Conservation (phyloP, 768 basidiomycete genomes). For the Rhodotorula kratochvilovae region DNA sequence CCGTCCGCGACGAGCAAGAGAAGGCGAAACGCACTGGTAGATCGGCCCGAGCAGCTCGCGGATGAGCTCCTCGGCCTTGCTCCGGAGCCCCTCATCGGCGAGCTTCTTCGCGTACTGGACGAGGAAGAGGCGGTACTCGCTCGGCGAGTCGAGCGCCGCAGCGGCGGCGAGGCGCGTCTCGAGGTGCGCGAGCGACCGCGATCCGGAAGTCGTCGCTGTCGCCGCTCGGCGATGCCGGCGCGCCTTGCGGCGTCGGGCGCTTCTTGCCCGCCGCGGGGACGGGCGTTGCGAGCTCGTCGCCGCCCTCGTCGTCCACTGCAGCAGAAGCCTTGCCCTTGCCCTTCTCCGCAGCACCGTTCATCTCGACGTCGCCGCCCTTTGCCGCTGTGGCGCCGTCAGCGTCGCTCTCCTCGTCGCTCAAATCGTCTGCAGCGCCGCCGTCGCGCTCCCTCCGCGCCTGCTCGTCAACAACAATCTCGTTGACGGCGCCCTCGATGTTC, state of each 20-base stretch:
- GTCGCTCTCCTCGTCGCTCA: neutral
- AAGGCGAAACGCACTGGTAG: constrained; percentile 65
- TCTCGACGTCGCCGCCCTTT: constrained; percentile 6
- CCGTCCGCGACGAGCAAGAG: neutral
- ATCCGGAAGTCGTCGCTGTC: constrained; percentile 22
- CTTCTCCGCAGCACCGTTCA: constrained; percentile 7
- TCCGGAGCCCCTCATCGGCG: constrained; percentile 81
- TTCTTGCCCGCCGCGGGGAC: constrained; percentile 53
- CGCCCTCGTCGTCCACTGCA: neutral
- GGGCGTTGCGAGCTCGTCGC: neutral
- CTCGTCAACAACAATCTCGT: constrained; percentile 39
- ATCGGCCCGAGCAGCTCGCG: constrained; percentile 85
- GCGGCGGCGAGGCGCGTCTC: constrained; percentile 77
- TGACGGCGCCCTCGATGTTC: constrained; percentile 42
- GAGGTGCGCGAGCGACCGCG: constrained; percentile 79
- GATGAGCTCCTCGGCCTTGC: constrained; percentile 84
- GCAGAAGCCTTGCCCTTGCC: constrained; percentile 3
- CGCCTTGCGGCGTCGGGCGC: constrained; percentile 41
- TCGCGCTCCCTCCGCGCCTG: neutral
- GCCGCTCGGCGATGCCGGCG: neutral
- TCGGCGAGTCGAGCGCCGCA: constrained; percentile 68
- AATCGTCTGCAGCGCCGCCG: neutral
- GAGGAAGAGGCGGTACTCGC: constrained; percentile 75
- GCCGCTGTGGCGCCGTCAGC: constrained; percentile 40
- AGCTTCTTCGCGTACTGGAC: constrained; percentile 74